Conservation (phyloP, 306 rosid genomes). For the Carpinus viminea region DNA sequence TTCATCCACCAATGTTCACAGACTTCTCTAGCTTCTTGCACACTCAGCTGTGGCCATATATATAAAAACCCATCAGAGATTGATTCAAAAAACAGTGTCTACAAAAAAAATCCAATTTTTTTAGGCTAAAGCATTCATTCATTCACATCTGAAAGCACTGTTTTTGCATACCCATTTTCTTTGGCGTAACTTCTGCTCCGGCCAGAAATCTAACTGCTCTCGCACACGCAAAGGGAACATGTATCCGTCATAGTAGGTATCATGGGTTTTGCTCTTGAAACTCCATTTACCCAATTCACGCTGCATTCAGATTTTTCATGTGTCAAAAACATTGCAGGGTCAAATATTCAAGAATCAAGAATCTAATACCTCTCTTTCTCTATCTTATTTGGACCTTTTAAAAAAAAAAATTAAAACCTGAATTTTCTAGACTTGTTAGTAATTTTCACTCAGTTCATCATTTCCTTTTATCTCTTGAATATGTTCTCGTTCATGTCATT, state of each 20-base stretch:
- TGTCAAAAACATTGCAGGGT: background rate
- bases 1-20: constrained; percentile 98
- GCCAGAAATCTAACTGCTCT: constrained; percentile 87
- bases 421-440: too few relatives aligned
- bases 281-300: constrained; percentile 80
- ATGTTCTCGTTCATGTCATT: background rate
- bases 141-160: too few relatives aligned
- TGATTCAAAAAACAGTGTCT: background rate
- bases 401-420: too few relatives aligned
- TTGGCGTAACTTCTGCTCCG: constrained; percentile 72
- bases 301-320: constrained; percentile 33
- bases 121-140: background rate
- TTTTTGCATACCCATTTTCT: constrained; percentile 72
- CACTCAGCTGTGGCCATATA: constrained; percentile 61
- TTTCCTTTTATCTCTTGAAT: background rate
- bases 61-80: background rate
- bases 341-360: background rate
- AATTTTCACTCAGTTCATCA: too few relatives aligned
- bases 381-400: too few relatives aligned
- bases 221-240: constrained; percentile 87
- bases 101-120: background rate
- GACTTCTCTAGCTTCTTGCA: constrained; percentile 67
- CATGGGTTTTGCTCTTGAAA: constrained; percentile 85
- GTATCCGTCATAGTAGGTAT: constrained; percentile 75
- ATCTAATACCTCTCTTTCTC: too few relatives aligned